Evolutionary conservation across 768 basidiomycete genomes (phyloP).

Genomic region (Mycena galopus): DNA sequence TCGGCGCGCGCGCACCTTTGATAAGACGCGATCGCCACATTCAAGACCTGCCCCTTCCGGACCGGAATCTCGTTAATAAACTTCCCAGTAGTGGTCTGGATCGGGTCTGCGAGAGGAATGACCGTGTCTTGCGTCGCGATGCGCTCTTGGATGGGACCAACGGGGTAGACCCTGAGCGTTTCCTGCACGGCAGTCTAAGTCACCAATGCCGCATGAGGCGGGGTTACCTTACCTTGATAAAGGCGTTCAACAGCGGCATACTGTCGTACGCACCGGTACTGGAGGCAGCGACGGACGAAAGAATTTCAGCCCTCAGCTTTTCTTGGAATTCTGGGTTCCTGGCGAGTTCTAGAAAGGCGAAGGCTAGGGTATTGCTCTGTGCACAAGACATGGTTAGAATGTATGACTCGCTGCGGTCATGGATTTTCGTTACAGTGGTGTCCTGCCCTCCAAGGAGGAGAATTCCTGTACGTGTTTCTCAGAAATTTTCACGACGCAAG

Average conservation of each 20-base stretch:
- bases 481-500: background rate
- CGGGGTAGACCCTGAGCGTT: slow-evolving; percentile 26
- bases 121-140: slow-evolving; percentile 15
- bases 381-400: background rate
- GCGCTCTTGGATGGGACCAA: slow-evolving; percentile 1
- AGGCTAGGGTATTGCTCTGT: slow-evolving; percentile 22
- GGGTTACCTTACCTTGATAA: slow-evolving; percentile 27
- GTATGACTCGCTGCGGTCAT: background rate
- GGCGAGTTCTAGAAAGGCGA: slow-evolving; percentile 25
- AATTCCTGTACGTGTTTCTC: background rate
- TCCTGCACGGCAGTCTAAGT: slow-evolving; percentile 5
- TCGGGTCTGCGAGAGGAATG: slow-evolving; percentile 10
- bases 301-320: slow-evolving; percentile 21
- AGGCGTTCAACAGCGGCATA: slow-evolving; percentile 33
- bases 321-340: slow-evolving; percentile 23
- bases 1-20: slow-evolving; percentile 15
- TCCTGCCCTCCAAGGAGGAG: slow-evolving; percentile 21
- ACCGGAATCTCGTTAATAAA: slow-evolving; percentile 2
- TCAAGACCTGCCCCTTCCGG: slow-evolving; percentile 25
- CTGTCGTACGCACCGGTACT: background rate
- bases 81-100: slow-evolving; percentile 11
- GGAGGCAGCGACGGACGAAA: background rate
- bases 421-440: background rate
- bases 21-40: slow-evolving; percentile 9
- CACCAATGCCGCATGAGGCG: no score